These are phyloP conservation scores for Rhamnella rubrinervis DNA, from an alignment of 331 rosid genomes.

Conservation along the genomic window DNA sequence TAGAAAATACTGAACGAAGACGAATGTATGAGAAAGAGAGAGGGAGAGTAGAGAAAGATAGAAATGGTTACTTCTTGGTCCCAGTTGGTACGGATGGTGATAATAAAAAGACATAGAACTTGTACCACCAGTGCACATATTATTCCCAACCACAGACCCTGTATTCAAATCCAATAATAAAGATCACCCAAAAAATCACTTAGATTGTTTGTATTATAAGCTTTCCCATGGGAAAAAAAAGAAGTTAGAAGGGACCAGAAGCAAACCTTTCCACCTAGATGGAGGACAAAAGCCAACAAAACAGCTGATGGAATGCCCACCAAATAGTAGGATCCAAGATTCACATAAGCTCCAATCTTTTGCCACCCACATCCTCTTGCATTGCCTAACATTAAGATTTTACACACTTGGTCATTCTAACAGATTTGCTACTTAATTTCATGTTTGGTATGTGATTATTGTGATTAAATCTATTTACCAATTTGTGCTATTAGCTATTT, in stretches of 20 bases:
- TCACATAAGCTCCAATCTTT: conserved; percentile 52
- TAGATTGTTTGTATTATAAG: too few relatives aligned
- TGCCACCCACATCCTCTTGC: conserved; percentile 86
- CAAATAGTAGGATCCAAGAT: conserved; percentile 62
- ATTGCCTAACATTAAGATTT: conserved; percentile 35
- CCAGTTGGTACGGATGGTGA: conserved; percentile 52
- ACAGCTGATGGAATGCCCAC: conserved; percentile 63
- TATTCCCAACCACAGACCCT: conserved; percentile 61
- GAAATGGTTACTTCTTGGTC: conserved; percentile 38
- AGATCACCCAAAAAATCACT: too few relatives aligned
- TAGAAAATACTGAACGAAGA: background rate
- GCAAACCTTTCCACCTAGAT: background rate
- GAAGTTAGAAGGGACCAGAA: background rate
- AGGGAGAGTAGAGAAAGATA: background rate
- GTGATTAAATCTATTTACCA: too few relatives aligned
- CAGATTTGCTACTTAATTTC: too few relatives aligned
- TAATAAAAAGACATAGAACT: conserved; percentile 30
- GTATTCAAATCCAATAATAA: background rate
- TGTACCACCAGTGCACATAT: conserved; percentile 54
- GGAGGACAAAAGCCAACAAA: conserved; percentile 43
- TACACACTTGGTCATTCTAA: too few relatives aligned
- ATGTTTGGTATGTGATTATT: too few relatives aligned
- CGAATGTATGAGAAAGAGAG: background rate
- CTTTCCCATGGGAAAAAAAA: background rate
- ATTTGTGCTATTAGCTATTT: too few relatives aligned